Base-by-base conservation (phyloP, 495 filamentous ascomycete species). In the Neurospora intermedia region DNA sequence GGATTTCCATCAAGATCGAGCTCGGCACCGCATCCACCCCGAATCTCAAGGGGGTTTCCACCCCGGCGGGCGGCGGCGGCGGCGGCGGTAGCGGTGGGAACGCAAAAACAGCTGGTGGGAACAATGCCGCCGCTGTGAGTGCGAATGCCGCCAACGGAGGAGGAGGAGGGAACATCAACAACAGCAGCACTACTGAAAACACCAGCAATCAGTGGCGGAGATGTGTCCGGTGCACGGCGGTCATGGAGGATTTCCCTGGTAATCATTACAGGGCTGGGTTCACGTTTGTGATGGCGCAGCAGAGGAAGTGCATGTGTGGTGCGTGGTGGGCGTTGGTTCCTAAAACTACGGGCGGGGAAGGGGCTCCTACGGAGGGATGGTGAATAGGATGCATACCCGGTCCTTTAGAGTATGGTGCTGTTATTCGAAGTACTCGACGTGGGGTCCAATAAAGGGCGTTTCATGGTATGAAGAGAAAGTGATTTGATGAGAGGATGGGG, bases 181-280 rank as follows among this genome's bases (percentile, higher is more conserved):
- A 10, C 16, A 42, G 45, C 20, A 75, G 72, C 40, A 71, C 38
- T 46, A 54, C 73, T 40, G 39, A 66, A 20, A 43, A 71, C 74
- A 20, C 16, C 16, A 72, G 66, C 38, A 76, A 72, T n/a, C 76
- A 80, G 45, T 88, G 87, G 83, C 84, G 89, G 71, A 79, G 83
- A 45, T 93, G 91, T 75, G 84, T 86, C 20, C 80, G 90, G 70
- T 93, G 91, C 77, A 85, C 84, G 2, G 83, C 85, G 31, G 84
- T 90, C 20, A 91, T 89, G 88, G 90, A 90, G 79, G 90, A 92
- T 78, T 73, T 88, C 15, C 73, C 76, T 41, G 79, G 71, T 18
- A 66, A 31, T 38, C 23, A 18, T 16, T 74, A 78, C 23, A 83
- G 80, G 70, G 81, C 81, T 4, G 82, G 82, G 15, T 80, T 85